Conservation (phyloP, 176 grass and related monocot genomes). For the Carex kokanica region DNA sequence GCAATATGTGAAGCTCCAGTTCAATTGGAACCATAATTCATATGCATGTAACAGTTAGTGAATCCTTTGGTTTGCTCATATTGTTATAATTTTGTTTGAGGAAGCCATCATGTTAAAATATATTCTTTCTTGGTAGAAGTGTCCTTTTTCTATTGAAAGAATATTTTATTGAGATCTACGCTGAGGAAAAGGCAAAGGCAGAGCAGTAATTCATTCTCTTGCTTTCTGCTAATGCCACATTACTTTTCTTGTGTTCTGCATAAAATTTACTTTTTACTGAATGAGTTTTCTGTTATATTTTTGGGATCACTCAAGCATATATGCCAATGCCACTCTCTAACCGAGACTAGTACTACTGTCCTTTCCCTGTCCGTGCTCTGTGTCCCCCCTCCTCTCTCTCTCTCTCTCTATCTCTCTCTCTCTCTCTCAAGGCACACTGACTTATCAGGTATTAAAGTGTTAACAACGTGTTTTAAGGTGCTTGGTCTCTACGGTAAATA, state of each 20-base stretch:
- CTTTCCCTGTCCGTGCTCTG: not conserved
- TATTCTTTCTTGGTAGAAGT: constrained; percentile 19
- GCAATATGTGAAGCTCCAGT: not conserved
- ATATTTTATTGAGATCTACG: constrained; percentile 86
- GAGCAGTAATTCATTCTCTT: constrained; percentile 40
- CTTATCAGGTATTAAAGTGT: constrained; percentile 17
- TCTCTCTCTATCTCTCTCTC: not conserved
- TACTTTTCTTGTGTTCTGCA: constrained; percentile 63
- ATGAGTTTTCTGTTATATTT: constrained; percentile 31
- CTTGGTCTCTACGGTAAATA: not conserved
- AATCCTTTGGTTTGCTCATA: not conserved
- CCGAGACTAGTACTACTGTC: constrained; percentile 6
- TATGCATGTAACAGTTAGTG: not conserved
- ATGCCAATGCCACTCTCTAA: constrained; percentile 14
- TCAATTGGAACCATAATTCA: not conserved
- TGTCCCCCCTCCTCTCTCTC: not conserved
- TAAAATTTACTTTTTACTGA: constrained; percentile 73
- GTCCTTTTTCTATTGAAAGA: constrained; percentile 34
- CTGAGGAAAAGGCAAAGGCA: constrained; percentile 41
- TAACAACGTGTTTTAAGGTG: constrained; percentile 22
- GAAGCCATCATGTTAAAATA: not conserved
- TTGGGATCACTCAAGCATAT: constrained; percentile 24
- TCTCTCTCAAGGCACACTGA: constrained; percentile 26
- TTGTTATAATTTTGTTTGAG: not conserved
- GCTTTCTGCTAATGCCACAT: constrained; percentile 37